phyloP scores from a whole-genome alignment of 176 grass and related monocot genomes.

The Ananas comosus region DNA sequence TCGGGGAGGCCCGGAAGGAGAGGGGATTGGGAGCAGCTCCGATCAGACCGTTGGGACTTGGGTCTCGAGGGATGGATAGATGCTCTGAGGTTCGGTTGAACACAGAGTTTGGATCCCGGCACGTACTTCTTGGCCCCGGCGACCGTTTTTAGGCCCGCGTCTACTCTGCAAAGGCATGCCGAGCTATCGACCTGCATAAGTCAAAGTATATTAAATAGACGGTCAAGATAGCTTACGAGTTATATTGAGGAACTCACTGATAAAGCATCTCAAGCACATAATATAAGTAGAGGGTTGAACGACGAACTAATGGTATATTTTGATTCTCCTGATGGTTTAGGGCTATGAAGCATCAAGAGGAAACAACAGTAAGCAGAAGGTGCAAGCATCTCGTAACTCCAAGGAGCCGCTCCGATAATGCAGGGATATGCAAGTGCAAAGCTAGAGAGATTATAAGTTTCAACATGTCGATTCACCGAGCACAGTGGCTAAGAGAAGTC shows the following conservation, averaged over 20 bases:
- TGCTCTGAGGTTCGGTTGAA: slow-evolving; percentile 40
- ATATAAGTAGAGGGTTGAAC: background rate
- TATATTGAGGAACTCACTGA: background rate
- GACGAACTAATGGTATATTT: background rate
- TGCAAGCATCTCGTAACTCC: no score
- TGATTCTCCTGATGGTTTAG: background rate
- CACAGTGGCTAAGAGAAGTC: no score
- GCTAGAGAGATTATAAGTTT: no score
- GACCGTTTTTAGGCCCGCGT: slow-evolving; percentile 27
- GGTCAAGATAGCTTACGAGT: background rate
- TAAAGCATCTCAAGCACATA: background rate
- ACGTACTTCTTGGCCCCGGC: slow-evolving; percentile 23
- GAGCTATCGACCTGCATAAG: slow-evolving; percentile 51
- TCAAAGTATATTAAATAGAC: background rate
- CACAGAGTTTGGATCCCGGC: slow-evolving; percentile 33
- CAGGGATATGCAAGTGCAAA: no score
- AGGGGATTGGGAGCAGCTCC: slow-evolving; percentile 24
- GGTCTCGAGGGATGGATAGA: slow-evolving; percentile 66
- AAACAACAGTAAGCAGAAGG: no score
- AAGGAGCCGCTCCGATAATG: no score
- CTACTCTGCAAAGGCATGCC: slow-evolving; percentile 53
- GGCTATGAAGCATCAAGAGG: no score
- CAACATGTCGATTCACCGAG: no score
- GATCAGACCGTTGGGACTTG: slow-evolving; percentile 16
- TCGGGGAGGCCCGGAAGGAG: slow-evolving; percentile 68